A percentile compares a stretch with the other conserved stretches of the same genome.
Conservation (phyloP, 2,329 filamentous ascomycete genomes). For the Stagonosporopsis cucurbitacearum region DNA sequence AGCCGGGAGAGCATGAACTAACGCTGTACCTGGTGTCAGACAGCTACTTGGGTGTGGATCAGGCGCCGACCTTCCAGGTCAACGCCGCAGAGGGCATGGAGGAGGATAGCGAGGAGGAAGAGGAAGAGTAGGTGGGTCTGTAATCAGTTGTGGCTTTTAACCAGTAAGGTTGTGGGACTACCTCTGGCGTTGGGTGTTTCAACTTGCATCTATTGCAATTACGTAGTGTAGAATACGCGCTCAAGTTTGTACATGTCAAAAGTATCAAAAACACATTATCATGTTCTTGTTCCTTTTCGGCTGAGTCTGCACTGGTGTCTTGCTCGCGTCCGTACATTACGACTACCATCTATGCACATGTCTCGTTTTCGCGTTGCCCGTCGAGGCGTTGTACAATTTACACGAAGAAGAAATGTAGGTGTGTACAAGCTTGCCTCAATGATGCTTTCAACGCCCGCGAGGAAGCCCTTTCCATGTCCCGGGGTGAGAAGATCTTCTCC, state of each 20-base stretch:
- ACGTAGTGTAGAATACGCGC: not conserved
- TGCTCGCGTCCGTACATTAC: no score
- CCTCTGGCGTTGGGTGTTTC: not conserved
- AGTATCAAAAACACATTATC: not conserved
- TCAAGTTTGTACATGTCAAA: not conserved
- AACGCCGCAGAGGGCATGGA: constrained; percentile 92
- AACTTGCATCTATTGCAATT: not conserved
- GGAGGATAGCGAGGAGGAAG: constrained; percentile 84
- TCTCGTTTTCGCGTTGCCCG: no score
- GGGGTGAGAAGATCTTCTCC: no score
- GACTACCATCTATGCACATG: no score
- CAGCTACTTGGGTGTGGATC: constrained; percentile 95
- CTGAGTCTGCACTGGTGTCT: no score
- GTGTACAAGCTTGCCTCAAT: no score
- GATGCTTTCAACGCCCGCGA: no score
- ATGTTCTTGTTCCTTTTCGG: not conserved
- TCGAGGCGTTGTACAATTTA: no score
- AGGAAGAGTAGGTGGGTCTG: constrained; percentile 11
- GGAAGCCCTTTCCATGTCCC: no score
- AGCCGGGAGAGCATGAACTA: constrained; percentile 81
- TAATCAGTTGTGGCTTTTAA: not conserved
- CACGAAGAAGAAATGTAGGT: no score
- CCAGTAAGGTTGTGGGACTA: not conserved
- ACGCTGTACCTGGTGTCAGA: constrained; percentile 97
- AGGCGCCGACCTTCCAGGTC: constrained; percentile 88